Evolutionary conservation across 1,139 yeast genomes (phyloP).

Genomic region (Kluyveromyces sp.): DNA sequence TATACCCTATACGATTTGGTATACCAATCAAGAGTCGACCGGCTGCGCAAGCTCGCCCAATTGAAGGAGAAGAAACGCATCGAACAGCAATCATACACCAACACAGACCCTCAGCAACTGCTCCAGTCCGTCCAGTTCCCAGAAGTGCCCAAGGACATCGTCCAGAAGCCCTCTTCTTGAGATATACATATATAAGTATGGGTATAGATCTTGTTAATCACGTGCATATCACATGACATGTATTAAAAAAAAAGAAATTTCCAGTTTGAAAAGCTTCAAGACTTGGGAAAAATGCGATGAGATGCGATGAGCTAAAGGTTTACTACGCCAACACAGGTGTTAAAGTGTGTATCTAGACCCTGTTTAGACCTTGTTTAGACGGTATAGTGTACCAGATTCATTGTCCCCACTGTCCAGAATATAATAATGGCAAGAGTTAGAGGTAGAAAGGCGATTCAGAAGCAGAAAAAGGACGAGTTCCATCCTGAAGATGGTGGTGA

Average conservation of each 20-base stretch:
- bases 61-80: slow-evolving; percentile 30
- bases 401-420: background rate
- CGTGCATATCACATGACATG: background rate
- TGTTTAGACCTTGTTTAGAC: no score
- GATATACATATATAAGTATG: background rate
- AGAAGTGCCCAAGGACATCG: slow-evolving; percentile 1
- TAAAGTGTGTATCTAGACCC: background rate
- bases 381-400: background rate
- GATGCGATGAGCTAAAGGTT: slow-evolving; percentile 7
- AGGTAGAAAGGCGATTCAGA: slow-evolving; percentile 61
- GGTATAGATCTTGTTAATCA: background rate
- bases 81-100: slow-evolving; percentile 24
- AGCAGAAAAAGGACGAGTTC: slow-evolving; percentile 29
- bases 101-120: slow-evolving; percentile 22
- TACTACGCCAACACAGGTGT: background rate
- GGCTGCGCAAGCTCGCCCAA: slow-evolving; percentile 29
- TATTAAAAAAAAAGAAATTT: background rate
- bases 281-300: background rate
- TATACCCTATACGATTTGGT: slow-evolving; percentile 47
- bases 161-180: background rate
- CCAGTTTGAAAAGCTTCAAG: background rate
- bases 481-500: slow-evolving; percentile 13
- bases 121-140: background rate
- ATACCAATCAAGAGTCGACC: slow-evolving; percentile 43
- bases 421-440: slow-evolving; percentile 39